Base-by-base conservation (phyloP, 2,329 filamentous ascomycete genomes). In the Alternaria sp. region DNA sequence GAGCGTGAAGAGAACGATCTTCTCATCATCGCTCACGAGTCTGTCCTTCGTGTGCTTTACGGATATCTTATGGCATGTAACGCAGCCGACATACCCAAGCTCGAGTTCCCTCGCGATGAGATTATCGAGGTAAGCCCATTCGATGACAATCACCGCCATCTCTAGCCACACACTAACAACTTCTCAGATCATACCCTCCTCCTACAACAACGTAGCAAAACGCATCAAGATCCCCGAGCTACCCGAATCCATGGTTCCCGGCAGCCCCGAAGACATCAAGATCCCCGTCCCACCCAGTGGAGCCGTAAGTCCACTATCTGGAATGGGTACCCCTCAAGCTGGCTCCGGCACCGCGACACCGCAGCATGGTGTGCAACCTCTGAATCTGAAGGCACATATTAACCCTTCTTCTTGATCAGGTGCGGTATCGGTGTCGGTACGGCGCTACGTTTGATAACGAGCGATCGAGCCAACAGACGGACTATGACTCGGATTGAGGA, bases 21-120 rank as follows among this genome's bases (percentile, higher is more conserved):
- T n/a, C 87, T 99, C 57, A 97, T 99, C 76, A 97, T 99, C 71
- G 96, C 96, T 1, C 96, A 99, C 79, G 96, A 99, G 80, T 97
- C 93, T 55, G 96, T 99, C n/a, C 87, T 99, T 50, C 92, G 96
- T 46, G 96, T 99, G 23, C 87, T 99, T 4, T 99, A 99, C 78
- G 94, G 94, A 23, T 99, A 99, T 80, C 86, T 99, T 43, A 99
- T 99, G 96, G 96, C 97, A 72, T 98, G 96, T 82, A 96, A 95
- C 78, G 94, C 96, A 9, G 92, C 91, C 80, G 94, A 97, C 75
- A 99, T 99, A 66, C 96, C 96, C 5, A 91, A 90, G 71, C 88
- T 99, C 65, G 92, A 93, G 70, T 99, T 99, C 75, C 96, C 96
- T 5, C 92, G 96, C 46, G 91, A 99, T 77, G 94, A 99, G 79